Evolutionary conservation across 1,284 basidiomycete species (phyloP), one percentile per base, ranked within the genome.

Genomic region (Tilletia setariae): DNA sequence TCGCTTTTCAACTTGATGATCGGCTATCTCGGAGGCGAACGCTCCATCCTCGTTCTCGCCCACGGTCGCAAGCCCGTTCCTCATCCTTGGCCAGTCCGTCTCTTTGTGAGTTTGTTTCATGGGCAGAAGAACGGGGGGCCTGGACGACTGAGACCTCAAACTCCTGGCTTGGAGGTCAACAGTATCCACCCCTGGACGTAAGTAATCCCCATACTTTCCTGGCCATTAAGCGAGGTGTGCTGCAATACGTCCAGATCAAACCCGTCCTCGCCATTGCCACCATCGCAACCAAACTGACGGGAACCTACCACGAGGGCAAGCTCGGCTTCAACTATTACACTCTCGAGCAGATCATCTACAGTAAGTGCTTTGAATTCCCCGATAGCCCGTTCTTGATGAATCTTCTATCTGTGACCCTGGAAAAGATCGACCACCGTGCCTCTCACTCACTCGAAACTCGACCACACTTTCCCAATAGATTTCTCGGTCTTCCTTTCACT

Each of bases 221-320:
- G 1, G 94, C 92, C 73, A 86, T 98, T 59, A 98, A 98, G 83
- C 88, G 95, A 23, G 95, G 95, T 4, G 93, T 98, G 32, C 85
- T 98, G 61, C 95, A 98, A 86, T 98, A 98, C 81, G 95, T 98
- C 2, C 94, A 98, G 83, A 86, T 98, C 70, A 98, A 98, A 80
- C 95, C 95, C 0, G 82, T 95, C 0, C 86, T 98, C 0, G 94
- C 95, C 0, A 81, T 91, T 0, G 88, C 88, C 0, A 97, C 93
- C 0, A 85, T 97, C 64, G 86, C 95, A 23, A 86, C 96, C 76
- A 98, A 98, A 83, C 89, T 89, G 0, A 85, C 87, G 1, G 91
- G 91, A 4, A 93, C 90, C 72, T 99, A 92, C 85, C 89, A 91
- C 76, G 95, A 98, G 82, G 95, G 95, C 51, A 87, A 74, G 21